Evolutionary conservation across 1,139 yeast genomes (phyloP).

Genomic region (Yamadazyma spencermartinsiae): DNA sequence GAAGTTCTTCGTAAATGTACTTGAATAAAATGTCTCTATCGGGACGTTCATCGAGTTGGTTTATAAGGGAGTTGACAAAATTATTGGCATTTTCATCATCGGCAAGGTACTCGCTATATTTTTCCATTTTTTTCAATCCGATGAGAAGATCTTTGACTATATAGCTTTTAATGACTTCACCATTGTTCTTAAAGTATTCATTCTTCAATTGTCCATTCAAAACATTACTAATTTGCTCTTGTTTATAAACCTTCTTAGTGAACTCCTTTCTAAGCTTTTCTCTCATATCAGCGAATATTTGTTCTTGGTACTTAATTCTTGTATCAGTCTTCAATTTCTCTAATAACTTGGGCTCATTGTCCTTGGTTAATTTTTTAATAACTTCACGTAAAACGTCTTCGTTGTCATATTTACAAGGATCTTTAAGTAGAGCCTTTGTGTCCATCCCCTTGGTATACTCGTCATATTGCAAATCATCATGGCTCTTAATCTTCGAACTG

Average conservation of each 20-base stretch:
- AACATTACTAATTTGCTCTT: slow-evolving; percentile 20
- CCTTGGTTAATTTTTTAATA: slow-evolving; percentile 11
- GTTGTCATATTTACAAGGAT: slow-evolving; percentile 1
- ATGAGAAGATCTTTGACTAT: slow-evolving; percentile 22
- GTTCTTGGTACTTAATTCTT: slow-evolving; percentile 13
- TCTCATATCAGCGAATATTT: slow-evolving; percentile 11
- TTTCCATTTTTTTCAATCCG: slow-evolving; percentile 11
- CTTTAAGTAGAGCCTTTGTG: not conserved
- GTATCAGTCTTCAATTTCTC: slow-evolving; percentile 16
- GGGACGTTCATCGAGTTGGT: slow-evolving; percentile 14
- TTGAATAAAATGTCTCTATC: slow-evolving; percentile 11
- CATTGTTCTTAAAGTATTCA: slow-evolving; percentile 21
- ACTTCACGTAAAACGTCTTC: slow-evolving; percentile 9
- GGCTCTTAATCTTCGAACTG: slow-evolving; percentile 3
- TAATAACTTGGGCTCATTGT: slow-evolving; percentile 10
- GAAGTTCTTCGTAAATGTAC: slow-evolving; percentile 19
- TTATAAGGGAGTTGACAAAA: slow-evolving; percentile 8
- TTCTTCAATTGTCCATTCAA: slow-evolving; percentile 24
- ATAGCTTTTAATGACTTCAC: slow-evolving; percentile 18
- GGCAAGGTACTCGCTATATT: slow-evolving; percentile 13
- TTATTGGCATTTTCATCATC: slow-evolving; percentile 16
- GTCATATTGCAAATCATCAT: slow-evolving; percentile 5
- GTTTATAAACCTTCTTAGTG: slow-evolving; percentile 22
- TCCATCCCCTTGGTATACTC: slow-evolving; percentile 5
- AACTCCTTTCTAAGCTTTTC: slow-evolving; percentile 18